A percentile compares a stretch with the other conserved stretches of the same genome.
Conservation (phyloP, 345 rosid species). For the Ceriops decandra region DNA sequence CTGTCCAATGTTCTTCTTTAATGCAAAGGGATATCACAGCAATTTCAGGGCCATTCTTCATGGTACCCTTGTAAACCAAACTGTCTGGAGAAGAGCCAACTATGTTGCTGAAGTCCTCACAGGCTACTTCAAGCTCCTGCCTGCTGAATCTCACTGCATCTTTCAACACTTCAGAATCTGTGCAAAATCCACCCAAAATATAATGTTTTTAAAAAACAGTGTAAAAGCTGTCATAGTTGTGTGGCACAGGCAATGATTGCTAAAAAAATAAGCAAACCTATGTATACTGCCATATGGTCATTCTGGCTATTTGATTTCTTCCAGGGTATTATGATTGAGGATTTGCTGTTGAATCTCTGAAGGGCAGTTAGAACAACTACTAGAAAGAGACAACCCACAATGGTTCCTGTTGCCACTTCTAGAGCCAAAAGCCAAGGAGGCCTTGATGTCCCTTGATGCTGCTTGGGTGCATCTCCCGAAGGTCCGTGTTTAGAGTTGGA, state of each 20-base stretch:
- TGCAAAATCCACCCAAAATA: background rate
- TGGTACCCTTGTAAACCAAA: slow-evolving; percentile 83
- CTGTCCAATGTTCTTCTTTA: slow-evolving; percentile 92
- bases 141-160: slow-evolving; percentile 74
- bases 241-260: slow-evolving; percentile 1
- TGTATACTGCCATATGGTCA: slow-evolving; percentile 57
- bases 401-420: slow-evolving; percentile 79
- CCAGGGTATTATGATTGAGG: slow-evolving; percentile 92
- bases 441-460: slow-evolving; percentile 46
- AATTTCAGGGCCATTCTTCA: slow-evolving; percentile 91
- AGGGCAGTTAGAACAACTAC: slow-evolving; percentile 57
- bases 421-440: slow-evolving; percentile 82
- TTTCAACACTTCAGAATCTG: slow-evolving; percentile 87
- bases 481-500: slow-evolving; percentile 43
- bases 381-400: slow-evolving; percentile 65
- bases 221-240: background rate
- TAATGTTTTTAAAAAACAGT: background rate
- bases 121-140: slow-evolving; percentile 96
- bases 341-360: slow-evolving; percentile 67
- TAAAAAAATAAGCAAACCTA: slow-evolving; percentile 52
- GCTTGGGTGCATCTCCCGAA: slow-evolving; percentile 41
- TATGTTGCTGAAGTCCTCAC: slow-evolving; percentile 98
- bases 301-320: slow-evolving; percentile 84
- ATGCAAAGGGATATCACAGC: slow-evolving; percentile 86
- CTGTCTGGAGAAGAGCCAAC: slow-evolving; percentile 93